phyloP scores from a whole-genome alignment of 2,329 filamentous ascomycete species.

The Geoglossum cookeanum region DNA sequence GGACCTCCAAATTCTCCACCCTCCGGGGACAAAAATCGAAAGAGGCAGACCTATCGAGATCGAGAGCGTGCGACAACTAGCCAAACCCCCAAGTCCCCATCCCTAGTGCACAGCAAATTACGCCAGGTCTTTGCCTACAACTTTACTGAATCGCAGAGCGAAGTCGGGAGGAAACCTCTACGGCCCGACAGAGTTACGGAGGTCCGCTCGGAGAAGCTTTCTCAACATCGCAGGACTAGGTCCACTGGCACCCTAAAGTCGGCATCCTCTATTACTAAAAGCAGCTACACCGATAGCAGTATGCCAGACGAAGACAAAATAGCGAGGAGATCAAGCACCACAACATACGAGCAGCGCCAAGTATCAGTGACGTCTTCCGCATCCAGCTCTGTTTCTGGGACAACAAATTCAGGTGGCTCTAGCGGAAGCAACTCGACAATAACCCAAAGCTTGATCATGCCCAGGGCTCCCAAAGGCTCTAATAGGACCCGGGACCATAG shows the following conservation, averaged over 20 bases:
- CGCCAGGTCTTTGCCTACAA: neutral
- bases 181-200: neutral
- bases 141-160: neutral
- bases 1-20: neutral
- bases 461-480: neutral
- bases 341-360: neutral
- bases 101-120: neutral
- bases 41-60: neutral
- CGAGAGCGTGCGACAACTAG: neutral
- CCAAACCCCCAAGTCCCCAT: neutral
- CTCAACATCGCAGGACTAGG: neutral
- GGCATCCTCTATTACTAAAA: neutral
- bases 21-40: neutral
- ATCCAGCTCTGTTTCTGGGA: neutral
- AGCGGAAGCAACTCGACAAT: neutral
- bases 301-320: neutral
- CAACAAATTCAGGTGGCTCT: neutral
- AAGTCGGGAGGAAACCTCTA: neutral
- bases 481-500: neutral
- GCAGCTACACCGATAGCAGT: neutral
- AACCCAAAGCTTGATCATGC: neutral
- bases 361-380: neutral
- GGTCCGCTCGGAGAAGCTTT: neutral
- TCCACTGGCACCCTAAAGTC: neutral
- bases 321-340: neutral